Base-by-base conservation (phyloP, 176 grass and related monocot species). In the Rhynchospora pubera region DNA sequence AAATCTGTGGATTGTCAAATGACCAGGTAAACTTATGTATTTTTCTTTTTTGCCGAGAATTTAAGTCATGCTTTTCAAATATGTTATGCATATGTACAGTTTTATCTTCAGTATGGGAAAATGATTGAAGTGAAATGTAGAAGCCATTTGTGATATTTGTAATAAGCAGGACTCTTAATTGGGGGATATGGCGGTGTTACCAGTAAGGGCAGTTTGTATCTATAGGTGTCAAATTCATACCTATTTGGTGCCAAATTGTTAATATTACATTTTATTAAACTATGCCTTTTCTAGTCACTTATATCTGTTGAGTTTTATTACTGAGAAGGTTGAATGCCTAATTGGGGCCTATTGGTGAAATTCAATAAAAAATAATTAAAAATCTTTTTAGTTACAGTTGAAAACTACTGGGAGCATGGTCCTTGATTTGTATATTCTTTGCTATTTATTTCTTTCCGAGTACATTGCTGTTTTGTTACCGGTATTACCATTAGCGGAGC, bases 401-500 rank as follows among this genome's bases (percentile, higher is more conserved):
- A n/a, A 16, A 24, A 39, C 30, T 15, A 42, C 7, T 45, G 14
- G 65, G 16, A 42, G 15, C 32, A 43, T 45, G 6, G 65, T 19
- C 32, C 18, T 69, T 69, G 16, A 45, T 69, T 69, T 69, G 34
- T 39, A 19, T 69, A 44, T 69, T 69, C 28, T 44, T 63, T 66
- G 9, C 63, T 66, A 66, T 66, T 66, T 34, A 21, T 65, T 32
- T 65, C 24, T 32, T n/a, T 68, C 32, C 6, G 16, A 68, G 4
- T 68, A 44, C 16, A 3, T 67, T 67, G 15, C 8, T n/a, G 8
- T 68, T 43, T 69, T 44, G 14, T 18, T 69, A 22, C 39, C 52
- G 12, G 43, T 30, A 55, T 65, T 46, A 89, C 87, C 84, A 22
- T 83, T 30, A 2, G 79, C 43, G 0, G 84, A 89, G 88, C 88